Evolutionary conservation across 140 eudicot genomes (phyloP), one percentile per base, ranked within the genome.

Genomic region (Senecio squalidus): DNA sequence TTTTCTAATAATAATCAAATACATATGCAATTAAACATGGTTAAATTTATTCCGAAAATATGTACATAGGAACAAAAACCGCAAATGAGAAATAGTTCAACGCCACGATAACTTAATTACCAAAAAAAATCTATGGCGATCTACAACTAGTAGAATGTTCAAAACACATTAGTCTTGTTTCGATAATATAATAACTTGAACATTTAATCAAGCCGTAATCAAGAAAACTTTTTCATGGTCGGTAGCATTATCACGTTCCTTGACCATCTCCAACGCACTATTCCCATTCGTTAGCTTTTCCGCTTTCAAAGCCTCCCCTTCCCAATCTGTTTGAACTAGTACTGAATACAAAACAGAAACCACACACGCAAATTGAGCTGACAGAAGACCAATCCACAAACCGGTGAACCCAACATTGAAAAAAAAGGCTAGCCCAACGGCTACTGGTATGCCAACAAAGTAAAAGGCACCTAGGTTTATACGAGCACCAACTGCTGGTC

Each of bases 331-430:
- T 24, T 73, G 20, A 14, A 40, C 60, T 52, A 81, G 3, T 33
- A 91, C 86, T 1, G 71, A 88, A 62, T 82, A 82, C 50, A 86
- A 58, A 48, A 91, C 73, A 1, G 92, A 84, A 14, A 84, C 54
- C n/a, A 84, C 98, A 25, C 98, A 91, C 0, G 92, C 96, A 7
- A 68, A 75, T 60, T 91, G 96, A 48, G 98, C 98, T 4, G 98
- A 83, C 9, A 91, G 66, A 28, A 91, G 80, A 5, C 98, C 98
- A 1, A 78, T 66, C 98, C 98, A 91, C 31, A 91, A 64, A 15
- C 98, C 98, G 22, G 52, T 55, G 58, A 91, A 91, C 24, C 98
- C 98, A 0, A 81, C 66, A 7, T 69, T 60, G 15, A 66, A 66
- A 71, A 73, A 60, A 68, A 91, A 91, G 14, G 98, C 95, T 41